Conservation (phyloP, 148 eudicot species). For the Euryodendron excelsum region DNA sequence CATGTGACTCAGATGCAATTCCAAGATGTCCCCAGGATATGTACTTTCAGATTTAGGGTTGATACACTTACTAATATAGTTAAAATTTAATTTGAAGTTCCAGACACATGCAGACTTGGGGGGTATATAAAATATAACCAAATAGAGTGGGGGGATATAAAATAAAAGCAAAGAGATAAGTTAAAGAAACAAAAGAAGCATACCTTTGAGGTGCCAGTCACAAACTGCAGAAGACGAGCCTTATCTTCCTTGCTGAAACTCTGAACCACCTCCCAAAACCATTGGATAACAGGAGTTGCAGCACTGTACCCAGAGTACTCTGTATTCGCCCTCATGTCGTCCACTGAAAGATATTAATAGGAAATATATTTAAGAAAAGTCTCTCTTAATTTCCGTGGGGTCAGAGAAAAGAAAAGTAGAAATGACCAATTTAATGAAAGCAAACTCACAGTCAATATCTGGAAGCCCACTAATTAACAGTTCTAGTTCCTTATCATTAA, state of each 20-base stretch:
- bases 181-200: background rate
- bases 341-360: slow-evolving; percentile 49
- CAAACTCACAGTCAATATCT: slow-evolving; percentile 85
- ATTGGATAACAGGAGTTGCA: slow-evolving; percentile 88
- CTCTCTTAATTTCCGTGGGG: background rate
- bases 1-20: background rate
- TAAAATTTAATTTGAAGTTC: background rate
- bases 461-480: slow-evolving; percentile 95
- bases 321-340: slow-evolving; percentile 94
- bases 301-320: slow-evolving; percentile 96
- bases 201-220: slow-evolving; percentile 99
- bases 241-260: slow-evolving; percentile 96
- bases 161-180: background rate
- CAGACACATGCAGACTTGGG: background rate
- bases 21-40: background rate
- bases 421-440: background rate
- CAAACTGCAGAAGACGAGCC: slow-evolving; percentile 97
- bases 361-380: background rate
- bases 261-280: slow-evolving; percentile 99
- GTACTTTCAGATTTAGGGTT: background rate
- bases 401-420: background rate
- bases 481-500: slow-evolving; percentile 93
- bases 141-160: no score
- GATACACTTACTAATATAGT: background rate
- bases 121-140: no score